Base-by-base conservation (phyloP, 305 asterid species). In the Rubia peregrina region DNA sequence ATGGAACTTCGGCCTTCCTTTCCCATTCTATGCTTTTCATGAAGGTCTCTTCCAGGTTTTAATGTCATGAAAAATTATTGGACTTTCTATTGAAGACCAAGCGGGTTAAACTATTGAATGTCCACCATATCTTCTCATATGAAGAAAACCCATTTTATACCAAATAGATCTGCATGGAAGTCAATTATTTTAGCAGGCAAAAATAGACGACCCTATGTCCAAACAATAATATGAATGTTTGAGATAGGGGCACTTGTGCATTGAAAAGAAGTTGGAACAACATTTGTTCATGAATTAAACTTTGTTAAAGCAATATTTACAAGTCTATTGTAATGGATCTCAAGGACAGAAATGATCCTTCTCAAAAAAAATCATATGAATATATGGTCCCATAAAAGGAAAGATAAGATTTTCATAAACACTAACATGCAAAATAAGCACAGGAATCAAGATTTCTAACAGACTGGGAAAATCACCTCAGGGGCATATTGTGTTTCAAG, bases 71-170 rank as follows among this genome's bases (percentile, higher is more conserved):
- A 80, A 57, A 91, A n/a, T 78, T 70, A 88, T 87, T 22, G 99
- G 97, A 78, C 97, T 94, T 60, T 96, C 97, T 95, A 94, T 94
- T 61, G 98, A 94, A 46, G 97, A 90, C 74, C 91, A 86, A 62
- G 98, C 88, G 41, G 96, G 72, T 96, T 88, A 71, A 85, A 82
- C 57, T 88, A 90, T 83, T 86, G 85, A 75, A 94, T 87, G 79
- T 88, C 98, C 80, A 89, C 97, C 63, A 91, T 91, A 75, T 91
- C 99, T 86, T 91, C 99, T 96, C 99, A 91, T 13, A 89, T 89
- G 86, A 94, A 84, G 90, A 88, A 94, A 83, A 94, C 26, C 91
- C 75, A 96, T 91, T 86, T 91, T 91, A 79, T 83, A 96, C 68
- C 99, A 74, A 94, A 94, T 67, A 94, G 82, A 85, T 94, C 97